Percentiles rank a stretch among this genome's conserved stretches.
phyloP scores from a whole-genome alignment of 1,284 basidiomycete genomes.

The Neotropicomus parvogracilis region DNA sequence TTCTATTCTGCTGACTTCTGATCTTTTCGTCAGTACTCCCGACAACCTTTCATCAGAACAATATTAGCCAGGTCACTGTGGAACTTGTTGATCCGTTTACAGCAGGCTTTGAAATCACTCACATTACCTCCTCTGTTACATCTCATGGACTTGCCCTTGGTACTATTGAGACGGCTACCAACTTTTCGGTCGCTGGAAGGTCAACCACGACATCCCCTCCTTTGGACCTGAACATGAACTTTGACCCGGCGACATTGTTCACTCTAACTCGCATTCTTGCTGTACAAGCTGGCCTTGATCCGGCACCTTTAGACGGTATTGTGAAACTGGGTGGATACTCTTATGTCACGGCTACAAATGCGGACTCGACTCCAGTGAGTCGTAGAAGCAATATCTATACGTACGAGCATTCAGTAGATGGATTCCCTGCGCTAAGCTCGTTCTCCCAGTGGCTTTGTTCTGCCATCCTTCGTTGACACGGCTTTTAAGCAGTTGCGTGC shows the following conservation, averaged over 20 bases:
- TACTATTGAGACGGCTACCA: constrained; percentile 54
- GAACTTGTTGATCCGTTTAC: constrained; percentile 69
- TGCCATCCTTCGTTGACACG: constrained; percentile 61
- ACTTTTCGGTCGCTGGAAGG: constrained; percentile 55
- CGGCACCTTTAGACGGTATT: constrained; percentile 64
- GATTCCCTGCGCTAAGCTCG: constrained; percentile 12
- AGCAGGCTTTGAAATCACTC: constrained; percentile 55
- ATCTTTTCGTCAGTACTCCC: constrained; percentile 47
- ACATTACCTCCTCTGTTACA: constrained; percentile 61
- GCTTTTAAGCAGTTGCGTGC: constrained; percentile 66
- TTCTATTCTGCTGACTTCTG: constrained; percentile 1
- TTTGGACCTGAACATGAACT: constrained; percentile 65
- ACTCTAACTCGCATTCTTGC: constrained; percentile 67
- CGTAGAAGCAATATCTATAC: constrained; percentile 51
- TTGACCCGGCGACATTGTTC: constrained; percentile 70
- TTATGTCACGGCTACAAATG: constrained; percentile 48
- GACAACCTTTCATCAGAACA: constrained; percentile 62
- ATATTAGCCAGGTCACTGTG: constrained; percentile 67
- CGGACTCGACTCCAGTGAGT: constrained; percentile 32
- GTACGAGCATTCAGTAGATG: constrained; percentile 35
- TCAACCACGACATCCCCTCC: constrained; percentile 56
- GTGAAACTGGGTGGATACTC: constrained; percentile 68
- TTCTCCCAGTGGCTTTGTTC: constrained; percentile 54
- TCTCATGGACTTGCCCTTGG: constrained; percentile 66
- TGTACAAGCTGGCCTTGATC: constrained; percentile 59